These are phyloP conservation scores for Hydnomerulius pinastri DNA, from an alignment of 768 basidiomycete genomes.

Conservation along the genomic window DNA sequence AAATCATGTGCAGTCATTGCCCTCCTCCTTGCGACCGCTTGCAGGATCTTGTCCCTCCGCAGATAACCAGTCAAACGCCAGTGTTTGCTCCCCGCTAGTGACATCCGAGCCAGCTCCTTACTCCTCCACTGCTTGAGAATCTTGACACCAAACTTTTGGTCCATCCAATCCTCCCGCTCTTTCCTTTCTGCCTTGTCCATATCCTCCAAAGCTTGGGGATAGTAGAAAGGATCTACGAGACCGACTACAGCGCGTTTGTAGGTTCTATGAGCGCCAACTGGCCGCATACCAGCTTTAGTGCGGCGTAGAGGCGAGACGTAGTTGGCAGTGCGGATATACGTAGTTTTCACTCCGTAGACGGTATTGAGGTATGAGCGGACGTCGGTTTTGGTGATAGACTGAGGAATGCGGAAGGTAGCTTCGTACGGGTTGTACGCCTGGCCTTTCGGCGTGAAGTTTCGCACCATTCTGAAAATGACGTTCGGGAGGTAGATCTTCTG, in stretches of 20 bases:
- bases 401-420: conserved; percentile 92
- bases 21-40: conserved; percentile 49
- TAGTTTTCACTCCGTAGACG: conserved; percentile 86
- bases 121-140: conserved; percentile 39
- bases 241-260: conserved; percentile 95
- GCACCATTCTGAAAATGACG: conserved; percentile 76
- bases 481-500: conserved; percentile 90
- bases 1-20: conserved; percentile 43
- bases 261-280: conserved; percentile 46
- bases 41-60: conserved; percentile 52
- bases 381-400: conserved; percentile 89
- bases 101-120: conserved; percentile 35
- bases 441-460: conserved; percentile 76
- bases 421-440: conserved; percentile 92
- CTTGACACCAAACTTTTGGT: conserved; percentile 53
- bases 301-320: conserved; percentile 62
- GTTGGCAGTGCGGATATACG: conserved; percentile 95
- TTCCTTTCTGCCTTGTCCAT: conserved; percentile 59
- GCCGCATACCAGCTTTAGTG: conserved; percentile 24
- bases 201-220: conserved; percentile 79
- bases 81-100: conserved; percentile 36
- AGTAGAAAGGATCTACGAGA: conserved; percentile 91
- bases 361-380: conserved; percentile 81
- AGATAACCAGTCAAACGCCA: conserved; percentile 44
- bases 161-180: conserved; percentile 61